These are phyloP conservation scores for Daldinia caldariorum DNA, from an alignment of 495 filamentous ascomycete species.

Conservation along the genomic window DNA sequence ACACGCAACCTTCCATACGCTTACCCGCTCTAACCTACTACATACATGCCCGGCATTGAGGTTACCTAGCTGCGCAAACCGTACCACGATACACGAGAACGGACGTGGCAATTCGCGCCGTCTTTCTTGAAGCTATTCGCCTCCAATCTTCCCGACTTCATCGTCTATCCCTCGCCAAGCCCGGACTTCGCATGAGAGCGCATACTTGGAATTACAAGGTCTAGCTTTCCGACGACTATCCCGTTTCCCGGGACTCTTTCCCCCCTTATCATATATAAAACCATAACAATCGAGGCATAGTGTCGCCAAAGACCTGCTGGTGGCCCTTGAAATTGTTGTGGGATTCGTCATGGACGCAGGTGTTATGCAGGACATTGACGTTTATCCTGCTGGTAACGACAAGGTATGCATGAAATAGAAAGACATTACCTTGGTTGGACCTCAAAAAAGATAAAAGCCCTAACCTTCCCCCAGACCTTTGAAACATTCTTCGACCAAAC, in stretches of 20 bases:
- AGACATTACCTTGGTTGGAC: slow-evolving; percentile 23
- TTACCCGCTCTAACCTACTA: slow-evolving; percentile 13
- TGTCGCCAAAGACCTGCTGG: slow-evolving; percentile 41
- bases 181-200: slow-evolving; percentile 35
- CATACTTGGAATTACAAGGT: slow-evolving; percentile 29
- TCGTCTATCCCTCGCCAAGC: slow-evolving; percentile 34
- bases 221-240: slow-evolving; percentile 29
- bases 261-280: slow-evolving; percentile 18
- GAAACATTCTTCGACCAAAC: slow-evolving; percentile 49
- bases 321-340: slow-evolving; percentile 41
- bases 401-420: slow-evolving; percentile 37
- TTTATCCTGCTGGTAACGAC: slow-evolving; percentile 48
- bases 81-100: slow-evolving; percentile 36
- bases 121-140: not conserved
- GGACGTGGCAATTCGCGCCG: slow-evolving; percentile 36
- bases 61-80: slow-evolving; percentile 32
- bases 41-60: slow-evolving; percentile 10
- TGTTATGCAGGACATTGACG: slow-evolving; percentile 52
- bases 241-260: slow-evolving; percentile 22
- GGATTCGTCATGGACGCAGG: slow-evolving; percentile 52
- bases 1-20: slow-evolving; percentile 19
- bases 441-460: slow-evolving; percentile 19
- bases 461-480: slow-evolving; percentile 43
- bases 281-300: slow-evolving; percentile 37
- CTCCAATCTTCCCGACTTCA: slow-evolving; percentile 24